These are phyloP conservation scores for Rhizopus microsporus DNA, from an alignment of 371 early-diverging fungal species.

Conservation along the genomic window DNA sequence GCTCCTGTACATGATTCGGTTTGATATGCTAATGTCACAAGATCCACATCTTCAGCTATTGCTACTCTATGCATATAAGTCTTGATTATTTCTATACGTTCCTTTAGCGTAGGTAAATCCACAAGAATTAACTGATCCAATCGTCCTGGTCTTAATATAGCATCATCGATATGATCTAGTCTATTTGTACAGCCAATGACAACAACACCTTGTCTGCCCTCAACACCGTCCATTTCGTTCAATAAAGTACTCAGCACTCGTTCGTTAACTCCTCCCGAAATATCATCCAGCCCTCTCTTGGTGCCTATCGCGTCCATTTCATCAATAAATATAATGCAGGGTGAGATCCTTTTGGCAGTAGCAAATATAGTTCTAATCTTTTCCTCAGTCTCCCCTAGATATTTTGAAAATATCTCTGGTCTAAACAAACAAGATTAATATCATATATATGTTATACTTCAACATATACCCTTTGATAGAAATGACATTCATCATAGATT, in stretches of 20 bases:
- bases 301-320: conserved; percentile 87
- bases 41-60: conserved; percentile 37
- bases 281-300: conserved; percentile 64
- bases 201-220: conserved; percentile 70
- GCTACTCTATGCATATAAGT: conserved; percentile 25
- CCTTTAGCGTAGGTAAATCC: conserved; percentile 57
- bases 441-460: not conserved
- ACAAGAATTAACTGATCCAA: conserved; percentile 74
- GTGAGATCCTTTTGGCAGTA: conserved; percentile 77
- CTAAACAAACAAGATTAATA: conserved; percentile 23
- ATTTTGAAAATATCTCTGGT: conserved; percentile 84
- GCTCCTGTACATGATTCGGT: conserved; percentile 65
- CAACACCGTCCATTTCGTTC: conserved; percentile 83
- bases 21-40: conserved; percentile 35
- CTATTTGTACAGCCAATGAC: conserved; percentile 83
- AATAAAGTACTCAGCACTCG: conserved; percentile 73
- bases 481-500: conserved; percentile 75
- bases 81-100: conserved; percentile 56
- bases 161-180: conserved; percentile 84
- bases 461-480: conserved; percentile 68
- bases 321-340: conserved; percentile 92
- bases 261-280: conserved; percentile 75
- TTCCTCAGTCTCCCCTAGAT: conserved; percentile 91
- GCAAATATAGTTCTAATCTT: conserved; percentile 82
- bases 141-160: conserved; percentile 83